Base-by-base conservation (phyloP, 768 basidiomycete genomes). In the Lyophyllum atratum region DNA sequence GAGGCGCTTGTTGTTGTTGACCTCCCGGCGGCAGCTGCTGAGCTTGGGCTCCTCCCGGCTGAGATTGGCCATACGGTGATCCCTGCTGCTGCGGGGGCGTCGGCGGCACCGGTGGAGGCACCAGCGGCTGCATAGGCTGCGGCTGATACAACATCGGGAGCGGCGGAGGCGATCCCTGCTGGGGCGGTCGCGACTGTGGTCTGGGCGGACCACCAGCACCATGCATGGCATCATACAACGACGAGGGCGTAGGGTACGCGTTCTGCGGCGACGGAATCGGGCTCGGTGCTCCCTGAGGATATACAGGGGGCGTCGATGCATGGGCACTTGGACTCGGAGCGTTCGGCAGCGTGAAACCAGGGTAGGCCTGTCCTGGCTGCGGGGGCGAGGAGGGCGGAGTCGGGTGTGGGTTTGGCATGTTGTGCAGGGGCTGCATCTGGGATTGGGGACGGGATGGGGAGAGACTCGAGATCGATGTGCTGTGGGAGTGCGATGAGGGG, bases 1-100 rank as follows among this genome's bases (percentile, higher is more conserved):
- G n/a, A n/a, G n/a, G n/a, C n/a, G n/a, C n/a, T n/a, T n/a, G n/a
- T n/a, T n/a, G 34, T 14, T 37, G 34, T 37, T 37, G 34, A 7
- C 14, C 34, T 33, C 7, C 7, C 12, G 6, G 37, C 37, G 9
- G 37, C 37, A 4, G 37, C 15, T 7, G 37, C 37, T 39, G 37
- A n/a, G 3, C 59, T 34, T 63, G 66, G 31, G 63, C 60, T 25
- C 54, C 56, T 44, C 53, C 54, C 46, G 26, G 15, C 26, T 47
- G 46, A n/a, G 26, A n/a, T 19, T 47, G 15, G 2, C 39, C 39
- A 40, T 21, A 25, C 15, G 44, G 44, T 4, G 22, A 5, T 24
- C 24, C 24, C 22, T 45, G 44, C 44, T 24, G 44, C 6, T 12
- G 44, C 1, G 44, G 44, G 1, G 44, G 44, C 44, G 26, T 25